Percentiles rank a stretch among this genome's conserved stretches.
phyloP scores from a whole-genome alignment of 2,329 filamentous ascomycete genomes.

The Fusarium sp. region DNA sequence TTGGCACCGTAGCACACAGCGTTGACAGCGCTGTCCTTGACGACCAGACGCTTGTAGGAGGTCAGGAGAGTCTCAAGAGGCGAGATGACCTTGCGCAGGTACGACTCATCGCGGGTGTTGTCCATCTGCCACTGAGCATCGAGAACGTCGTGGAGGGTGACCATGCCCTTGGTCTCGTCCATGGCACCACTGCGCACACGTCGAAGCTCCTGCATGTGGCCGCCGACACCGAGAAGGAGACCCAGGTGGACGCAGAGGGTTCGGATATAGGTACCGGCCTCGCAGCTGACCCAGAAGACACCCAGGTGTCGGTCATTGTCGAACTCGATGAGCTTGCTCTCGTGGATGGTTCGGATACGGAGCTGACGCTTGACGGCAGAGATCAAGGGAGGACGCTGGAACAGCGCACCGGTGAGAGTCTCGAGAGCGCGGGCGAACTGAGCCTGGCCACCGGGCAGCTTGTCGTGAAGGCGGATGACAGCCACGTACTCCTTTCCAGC shows the following conservation, averaged over 20 bases:
- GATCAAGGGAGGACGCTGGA: conserved; percentile 90
- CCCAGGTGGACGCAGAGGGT: conserved; percentile 96
- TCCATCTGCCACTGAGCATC: conserved; percentile 97
- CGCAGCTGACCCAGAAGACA: conserved; percentile 99
- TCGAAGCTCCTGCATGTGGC: conserved; percentile 97
- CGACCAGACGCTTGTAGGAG: conserved; percentile 94
- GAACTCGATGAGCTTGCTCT: conserved; percentile 96
- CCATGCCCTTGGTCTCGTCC: conserved; percentile 87
- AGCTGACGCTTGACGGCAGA: conserved; percentile 99
- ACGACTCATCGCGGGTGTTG: conserved; percentile 93
- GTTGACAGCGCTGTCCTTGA: conserved; percentile 85
- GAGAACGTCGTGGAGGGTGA: conserved; percentile 85
- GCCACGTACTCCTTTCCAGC: conserved; percentile 99
- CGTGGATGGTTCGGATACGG: conserved; percentile 96
- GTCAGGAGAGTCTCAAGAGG: conserved; percentile 92
- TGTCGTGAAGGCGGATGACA: conserved; percentile 94
- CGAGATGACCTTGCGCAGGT: conserved; percentile 87
- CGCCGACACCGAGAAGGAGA: conserved; percentile 78
- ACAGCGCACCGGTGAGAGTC: conserved; percentile 93
- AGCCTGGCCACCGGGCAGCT: conserved; percentile 88
- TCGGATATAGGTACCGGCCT: conserved; percentile 97
- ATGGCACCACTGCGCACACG: conserved; percentile 94
- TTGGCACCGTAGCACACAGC: conserved; percentile 99
- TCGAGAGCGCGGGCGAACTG: conserved; percentile 94
- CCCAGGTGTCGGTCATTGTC: conserved; percentile 97